phyloP scores from a whole-genome alignment of 345 rosid species.

The Brassica cretica region DNA sequence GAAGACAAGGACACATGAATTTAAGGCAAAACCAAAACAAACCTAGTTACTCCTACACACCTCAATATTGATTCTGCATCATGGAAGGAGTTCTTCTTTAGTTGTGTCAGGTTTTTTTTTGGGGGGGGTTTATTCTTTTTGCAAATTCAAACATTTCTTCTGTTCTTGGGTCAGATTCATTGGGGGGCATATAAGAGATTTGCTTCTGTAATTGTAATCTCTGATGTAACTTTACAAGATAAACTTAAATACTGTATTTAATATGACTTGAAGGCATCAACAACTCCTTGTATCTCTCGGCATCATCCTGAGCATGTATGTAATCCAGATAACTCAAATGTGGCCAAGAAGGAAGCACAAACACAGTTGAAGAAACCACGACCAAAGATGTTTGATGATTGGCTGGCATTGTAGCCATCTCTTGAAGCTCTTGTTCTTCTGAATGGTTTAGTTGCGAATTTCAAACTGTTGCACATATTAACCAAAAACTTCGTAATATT shows the following conservation, averaged over 20 bases:
- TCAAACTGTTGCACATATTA: no score
- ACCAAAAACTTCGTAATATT: no score
- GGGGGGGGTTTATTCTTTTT: background rate
- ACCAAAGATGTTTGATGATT: no score
- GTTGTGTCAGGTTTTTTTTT: background rate
- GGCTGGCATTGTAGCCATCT: no score
- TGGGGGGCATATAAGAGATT: background rate
- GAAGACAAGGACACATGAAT: background rate
- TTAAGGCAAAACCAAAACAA: background rate
- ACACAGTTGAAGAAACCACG: no score
- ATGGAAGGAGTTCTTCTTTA: background rate
- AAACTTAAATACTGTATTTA: background rate
- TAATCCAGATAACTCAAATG: no score
- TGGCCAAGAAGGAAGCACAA: no score
- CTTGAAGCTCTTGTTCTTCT: no score
- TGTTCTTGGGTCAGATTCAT: background rate
- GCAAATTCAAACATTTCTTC: background rate
- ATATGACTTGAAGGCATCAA: background rate
- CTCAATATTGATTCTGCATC: background rate
- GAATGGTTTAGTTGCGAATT: no score
- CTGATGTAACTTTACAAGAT: background rate
- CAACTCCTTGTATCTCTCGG: background rate
- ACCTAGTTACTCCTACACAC: background rate
- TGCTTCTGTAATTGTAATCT: background rate
- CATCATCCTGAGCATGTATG: background rate